Evolutionary conservation across 2,329 filamentous ascomycete genomes (phyloP).

Genomic region (Phoma sp.): DNA sequence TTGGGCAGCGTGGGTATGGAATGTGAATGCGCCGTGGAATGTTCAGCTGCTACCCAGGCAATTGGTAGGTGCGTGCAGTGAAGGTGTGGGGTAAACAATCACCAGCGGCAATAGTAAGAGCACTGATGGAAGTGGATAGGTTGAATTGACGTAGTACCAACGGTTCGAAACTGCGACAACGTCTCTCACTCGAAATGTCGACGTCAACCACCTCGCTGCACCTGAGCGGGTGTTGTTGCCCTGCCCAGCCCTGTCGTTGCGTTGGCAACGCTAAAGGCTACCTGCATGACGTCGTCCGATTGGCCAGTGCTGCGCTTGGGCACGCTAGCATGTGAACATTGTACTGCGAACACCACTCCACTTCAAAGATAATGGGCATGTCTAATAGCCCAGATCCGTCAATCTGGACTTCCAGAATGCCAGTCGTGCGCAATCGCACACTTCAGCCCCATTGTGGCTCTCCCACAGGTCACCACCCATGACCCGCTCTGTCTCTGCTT

Average conservation of each 20-base stretch:
- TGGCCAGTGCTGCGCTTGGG: slow-evolving; percentile 3
- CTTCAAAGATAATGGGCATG: neutral
- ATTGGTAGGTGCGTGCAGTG: slow-evolving; percentile 2
- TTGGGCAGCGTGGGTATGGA: slow-evolving; percentile 14
- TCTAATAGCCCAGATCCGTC: neutral
- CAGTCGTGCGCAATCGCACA: slow-evolving; percentile 6
- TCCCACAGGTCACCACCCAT: slow-evolving; percentile 5
- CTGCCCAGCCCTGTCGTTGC: slow-evolving; percentile 12
- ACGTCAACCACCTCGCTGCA: slow-evolving; percentile 12
- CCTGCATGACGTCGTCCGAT: slow-evolving; percentile 19
- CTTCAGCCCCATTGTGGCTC: neutral
- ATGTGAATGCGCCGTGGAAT: slow-evolving; percentile 28
- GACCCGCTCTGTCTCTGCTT: neutral
- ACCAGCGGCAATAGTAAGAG: neutral
- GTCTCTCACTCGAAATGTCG: slow-evolving; percentile 10
- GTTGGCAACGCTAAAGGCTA: slow-evolving; percentile 11
- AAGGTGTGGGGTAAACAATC: slow-evolving; percentile 18
- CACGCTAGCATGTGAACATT: slow-evolving; percentile 11
- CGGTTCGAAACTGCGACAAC: slow-evolving; percentile 8
- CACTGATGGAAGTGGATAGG: neutral
- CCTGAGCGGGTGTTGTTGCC: slow-evolving; percentile 12
- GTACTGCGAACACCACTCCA: neutral
- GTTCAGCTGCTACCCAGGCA: slow-evolving; percentile 13
- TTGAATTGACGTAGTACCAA: slow-evolving; percentile 11
- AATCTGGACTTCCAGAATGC: slow-evolving; percentile 1